A percentile compares a stretch with the other conserved stretches of the same genome.
These are phyloP conservation scores for Carpinus fangiana DNA, from an alignment of 306 rosid species.

Conservation along the genomic window DNA sequence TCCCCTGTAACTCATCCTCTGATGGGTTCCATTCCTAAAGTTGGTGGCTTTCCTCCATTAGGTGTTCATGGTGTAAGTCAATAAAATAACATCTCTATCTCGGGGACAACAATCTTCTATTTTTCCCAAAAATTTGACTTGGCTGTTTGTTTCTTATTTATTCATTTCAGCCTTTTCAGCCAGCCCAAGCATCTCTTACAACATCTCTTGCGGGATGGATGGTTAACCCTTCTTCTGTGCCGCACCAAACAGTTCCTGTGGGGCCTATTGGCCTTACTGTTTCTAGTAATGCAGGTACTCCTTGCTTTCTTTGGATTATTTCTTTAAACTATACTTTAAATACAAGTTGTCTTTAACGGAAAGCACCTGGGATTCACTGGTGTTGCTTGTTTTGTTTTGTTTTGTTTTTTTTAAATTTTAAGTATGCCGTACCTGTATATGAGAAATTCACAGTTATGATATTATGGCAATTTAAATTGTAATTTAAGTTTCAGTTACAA, in stretches of 20 bases:
- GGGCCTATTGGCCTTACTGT: slow-evolving; percentile 78
- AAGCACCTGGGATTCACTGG: not conserved
- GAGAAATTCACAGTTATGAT: too few relatives aligned
- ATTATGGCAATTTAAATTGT: too few relatives aligned
- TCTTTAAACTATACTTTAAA: not conserved
- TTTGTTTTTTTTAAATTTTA: too few relatives aligned
- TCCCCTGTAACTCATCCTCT: slow-evolving; percentile 93
- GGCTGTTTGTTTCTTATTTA: slow-evolving; percentile 11
- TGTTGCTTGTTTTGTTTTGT: too few relatives aligned
- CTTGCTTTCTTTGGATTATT: not conserved
- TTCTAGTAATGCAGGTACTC: slow-evolving; percentile 71
- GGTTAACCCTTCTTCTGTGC: slow-evolving; percentile 82
- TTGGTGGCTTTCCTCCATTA: slow-evolving; percentile 85
- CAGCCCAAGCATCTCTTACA: slow-evolving; percentile 76
- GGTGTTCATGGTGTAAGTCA: slow-evolving; percentile 90
- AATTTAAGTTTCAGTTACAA: too few relatives aligned
- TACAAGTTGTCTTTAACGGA: not conserved
- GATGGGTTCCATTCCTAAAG: slow-evolving; percentile 87
- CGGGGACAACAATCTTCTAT: slow-evolving; percentile 2
- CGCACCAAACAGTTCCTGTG: slow-evolving; percentile 88
- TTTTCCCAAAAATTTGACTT: slow-evolving; percentile 29
- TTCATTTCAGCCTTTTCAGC: slow-evolving; percentile 83
- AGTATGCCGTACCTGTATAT: too few relatives aligned
- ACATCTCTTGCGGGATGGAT: slow-evolving; percentile 98
- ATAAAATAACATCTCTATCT: not conserved